Conservation (phyloP, 2,329 filamentous ascomycete species). For the Fusarium sp. region DNA sequence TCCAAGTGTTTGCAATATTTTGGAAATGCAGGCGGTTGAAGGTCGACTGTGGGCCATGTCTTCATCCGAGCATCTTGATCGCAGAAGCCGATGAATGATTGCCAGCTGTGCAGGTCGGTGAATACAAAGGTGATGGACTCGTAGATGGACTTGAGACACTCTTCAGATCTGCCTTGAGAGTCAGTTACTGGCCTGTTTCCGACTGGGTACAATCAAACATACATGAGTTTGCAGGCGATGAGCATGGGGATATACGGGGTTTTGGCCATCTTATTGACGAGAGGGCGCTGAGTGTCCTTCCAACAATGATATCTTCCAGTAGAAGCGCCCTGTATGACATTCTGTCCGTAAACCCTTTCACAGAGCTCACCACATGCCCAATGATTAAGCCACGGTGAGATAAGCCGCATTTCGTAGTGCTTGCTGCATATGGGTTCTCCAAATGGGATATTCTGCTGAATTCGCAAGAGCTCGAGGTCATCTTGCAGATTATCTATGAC, state of each 20-base stretch:
- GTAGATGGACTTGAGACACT: slow-evolving; percentile 8
- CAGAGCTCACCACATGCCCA: neutral
- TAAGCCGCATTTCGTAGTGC: neutral
- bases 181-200: neutral
- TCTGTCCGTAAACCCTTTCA: neutral
- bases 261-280: neutral
- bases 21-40: neutral
- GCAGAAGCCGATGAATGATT: neutral
- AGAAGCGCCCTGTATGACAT: neutral
- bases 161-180: neutral
- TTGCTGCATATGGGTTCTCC: neutral
- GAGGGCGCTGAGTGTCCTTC: neutral
- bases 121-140: neutral
- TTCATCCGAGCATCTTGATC: neutral
- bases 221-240: neutral
- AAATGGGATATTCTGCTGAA: neutral
- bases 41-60: neutral
- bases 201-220: neutral
- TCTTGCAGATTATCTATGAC: slow-evolving; percentile 4
- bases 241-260: neutral
- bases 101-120: neutral
- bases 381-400: slow-evolving; percentile 5
- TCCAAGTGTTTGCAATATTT: neutral
- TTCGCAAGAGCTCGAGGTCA: neutral
- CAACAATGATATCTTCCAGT: neutral